A percentile compares a stretch with the other conserved stretches of the same genome.
These are phyloP conservation scores for Mortierella polycephala DNA, from an alignment of 371 early-diverging fungal genomes.

Conservation along the genomic window DNA sequence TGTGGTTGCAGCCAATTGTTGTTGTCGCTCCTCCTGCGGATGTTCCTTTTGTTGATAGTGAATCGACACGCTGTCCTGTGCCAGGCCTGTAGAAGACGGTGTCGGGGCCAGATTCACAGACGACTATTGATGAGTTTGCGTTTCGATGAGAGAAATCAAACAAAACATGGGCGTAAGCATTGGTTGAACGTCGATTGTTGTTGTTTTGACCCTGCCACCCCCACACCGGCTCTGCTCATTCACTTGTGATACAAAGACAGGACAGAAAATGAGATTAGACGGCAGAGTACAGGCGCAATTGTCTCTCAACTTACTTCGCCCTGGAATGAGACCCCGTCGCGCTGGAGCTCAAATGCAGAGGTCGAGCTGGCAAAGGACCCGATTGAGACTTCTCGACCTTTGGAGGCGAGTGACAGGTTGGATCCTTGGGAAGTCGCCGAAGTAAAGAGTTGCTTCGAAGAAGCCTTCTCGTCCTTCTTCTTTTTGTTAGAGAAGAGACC, in stretches of 20 bases:
- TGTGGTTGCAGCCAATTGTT: slow-evolving; percentile 7
- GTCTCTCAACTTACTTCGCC: slow-evolving; percentile 24
- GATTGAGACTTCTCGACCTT: slow-evolving; percentile 21
- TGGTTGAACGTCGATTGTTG: not conserved
- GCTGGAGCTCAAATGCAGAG: slow-evolving; percentile 24
- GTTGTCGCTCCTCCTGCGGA: slow-evolving; percentile 13
- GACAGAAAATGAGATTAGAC: not conserved
- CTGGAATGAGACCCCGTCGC: slow-evolving; percentile 16
- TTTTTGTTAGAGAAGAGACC: slow-evolving; percentile 53
- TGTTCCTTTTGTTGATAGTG: slow-evolving; percentile 6
- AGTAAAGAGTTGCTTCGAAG: slow-evolving; percentile 22
- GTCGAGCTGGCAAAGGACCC: slow-evolving; percentile 29
- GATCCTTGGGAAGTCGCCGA: slow-evolving; percentile 15
- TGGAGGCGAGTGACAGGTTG: slow-evolving; percentile 18
- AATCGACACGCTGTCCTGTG: not conserved
- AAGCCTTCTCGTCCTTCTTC: slow-evolving; percentile 29
- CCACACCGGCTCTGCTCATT: too few species aligned
- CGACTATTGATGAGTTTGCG: slow-evolving; percentile 1
- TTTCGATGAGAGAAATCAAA: slow-evolving; percentile 1
- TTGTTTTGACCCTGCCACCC: not conserved
- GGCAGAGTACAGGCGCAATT: too few species aligned
- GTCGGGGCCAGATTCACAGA: slow-evolving; percentile 24
- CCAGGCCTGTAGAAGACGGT: slow-evolving; percentile 10
- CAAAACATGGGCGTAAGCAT: not conserved
- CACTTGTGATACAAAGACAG: too few species aligned